Evolutionary conservation across 768 basidiomycete genomes (phyloP).

Genomic region (Leccinellum rugosiceps): DNA sequence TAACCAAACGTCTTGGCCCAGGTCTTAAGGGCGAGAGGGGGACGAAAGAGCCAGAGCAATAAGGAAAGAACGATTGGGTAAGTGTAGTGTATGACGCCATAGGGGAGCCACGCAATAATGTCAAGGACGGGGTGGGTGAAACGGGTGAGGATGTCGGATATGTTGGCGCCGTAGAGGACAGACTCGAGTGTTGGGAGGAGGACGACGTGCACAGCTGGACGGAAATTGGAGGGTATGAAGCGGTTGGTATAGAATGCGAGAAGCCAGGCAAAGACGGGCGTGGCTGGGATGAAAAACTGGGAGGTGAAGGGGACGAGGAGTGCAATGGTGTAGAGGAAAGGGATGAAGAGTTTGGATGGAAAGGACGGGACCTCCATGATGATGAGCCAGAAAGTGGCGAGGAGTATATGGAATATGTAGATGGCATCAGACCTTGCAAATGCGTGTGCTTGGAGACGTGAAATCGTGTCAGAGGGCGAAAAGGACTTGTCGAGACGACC

Average conservation of each 20-base stretch:
- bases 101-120: slow-evolving; percentile 93
- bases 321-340: slow-evolving; percentile 61
- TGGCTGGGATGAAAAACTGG: slow-evolving; percentile 88
- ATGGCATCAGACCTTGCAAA: slow-evolving; percentile 56
- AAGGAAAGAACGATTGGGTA: slow-evolving; percentile 85
- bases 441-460: slow-evolving; percentile 52
- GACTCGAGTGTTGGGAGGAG: slow-evolving; percentile 93
- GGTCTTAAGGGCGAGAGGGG: slow-evolving; percentile 73
- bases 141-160: slow-evolving; percentile 93
- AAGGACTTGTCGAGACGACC: slow-evolving; percentile 73
- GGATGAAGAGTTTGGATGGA: slow-evolving; percentile 75
- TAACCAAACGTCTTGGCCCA: slow-evolving; percentile 91
- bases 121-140: slow-evolving; percentile 93
- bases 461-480: slow-evolving; percentile 64
- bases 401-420: slow-evolving; percentile 61
- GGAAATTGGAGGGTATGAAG: slow-evolving; percentile 72
- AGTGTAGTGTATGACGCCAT: slow-evolving; percentile 90
- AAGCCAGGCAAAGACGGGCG: slow-evolving; percentile 83
- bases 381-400: slow-evolving; percentile 66
- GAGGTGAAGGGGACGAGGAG: slow-evolving; percentile 82
- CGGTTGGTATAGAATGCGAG: slow-evolving; percentile 83
- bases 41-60: slow-evolving; percentile 86
- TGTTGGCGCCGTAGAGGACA: slow-evolving; percentile 95
- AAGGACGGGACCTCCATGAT: slow-evolving; percentile 70
- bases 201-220: slow-evolving; percentile 87